phyloP scores from a whole-genome alignment of 2,329 filamentous ascomycete species.

The Fusarium buxicola region DNA sequence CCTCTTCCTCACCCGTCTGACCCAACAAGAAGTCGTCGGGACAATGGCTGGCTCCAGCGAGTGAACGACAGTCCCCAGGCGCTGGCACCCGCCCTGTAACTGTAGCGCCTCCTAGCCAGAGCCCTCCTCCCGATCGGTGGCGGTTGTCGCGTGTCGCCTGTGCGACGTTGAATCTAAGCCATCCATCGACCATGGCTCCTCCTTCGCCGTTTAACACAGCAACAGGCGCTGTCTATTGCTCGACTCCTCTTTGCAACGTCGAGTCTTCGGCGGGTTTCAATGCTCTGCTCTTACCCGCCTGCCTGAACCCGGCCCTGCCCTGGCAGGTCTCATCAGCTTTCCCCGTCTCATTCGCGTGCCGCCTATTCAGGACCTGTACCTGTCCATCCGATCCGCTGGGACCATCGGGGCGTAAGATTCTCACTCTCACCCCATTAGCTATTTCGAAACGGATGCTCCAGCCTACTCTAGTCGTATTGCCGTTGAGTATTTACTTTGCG shows the following conservation, averaged over 20 bases:
- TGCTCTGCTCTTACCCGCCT: constrained; percentile 12
- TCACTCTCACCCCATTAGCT: constrained; percentile 34
- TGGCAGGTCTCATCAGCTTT: constrained; percentile 39
- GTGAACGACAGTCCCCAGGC: constrained; percentile 3
- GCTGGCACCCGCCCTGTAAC: constrained; percentile 17
- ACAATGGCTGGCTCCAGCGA: constrained; percentile 19
- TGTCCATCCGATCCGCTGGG: constrained; percentile 40
- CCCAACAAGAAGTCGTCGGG: constrained; percentile 26
- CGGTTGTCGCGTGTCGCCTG: constrained; percentile 39
- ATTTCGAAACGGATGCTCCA: constrained; percentile 25
- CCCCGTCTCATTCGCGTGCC: constrained; percentile 25
- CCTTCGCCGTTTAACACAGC: constrained; percentile 16
- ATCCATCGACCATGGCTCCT: constrained; percentile 8
- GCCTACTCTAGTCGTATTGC: constrained; percentile 16
- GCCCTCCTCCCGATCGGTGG: constrained; percentile 24
- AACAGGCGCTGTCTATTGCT: constrained; percentile 16
- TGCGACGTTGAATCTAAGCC: constrained; percentile 41
- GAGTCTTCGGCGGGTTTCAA: constrained; percentile 13
- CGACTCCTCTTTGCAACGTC: constrained; percentile 35
- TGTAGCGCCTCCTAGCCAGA: constrained; percentile 23
- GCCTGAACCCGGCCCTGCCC: constrained; percentile 19
- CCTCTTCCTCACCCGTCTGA: constrained; percentile 29
- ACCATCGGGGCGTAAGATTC: constrained; percentile 41
- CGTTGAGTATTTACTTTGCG: constrained; percentile 44
- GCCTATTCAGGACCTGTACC: constrained; percentile 30